Base-by-base conservation (phyloP, 208 protist species). In the Crithidia mellificae region DNA sequence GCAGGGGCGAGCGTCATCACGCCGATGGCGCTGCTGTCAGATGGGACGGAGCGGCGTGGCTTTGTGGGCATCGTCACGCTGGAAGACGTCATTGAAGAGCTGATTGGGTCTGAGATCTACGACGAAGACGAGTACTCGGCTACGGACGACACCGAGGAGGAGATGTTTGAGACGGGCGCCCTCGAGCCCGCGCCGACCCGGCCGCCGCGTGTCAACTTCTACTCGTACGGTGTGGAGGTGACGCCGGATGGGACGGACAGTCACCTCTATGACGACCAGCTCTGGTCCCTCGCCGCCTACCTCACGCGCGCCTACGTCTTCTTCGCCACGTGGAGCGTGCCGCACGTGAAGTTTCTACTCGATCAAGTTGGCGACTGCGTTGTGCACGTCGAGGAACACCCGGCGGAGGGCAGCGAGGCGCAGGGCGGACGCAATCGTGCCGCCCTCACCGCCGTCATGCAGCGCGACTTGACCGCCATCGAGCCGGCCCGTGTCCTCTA, bases 1-100 rank as follows among this genome's bases (percentile, higher is more conserved):
- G 32, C 44, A 2, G 50, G 20, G 14, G 52, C 69, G 20, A 29
- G 20, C 2, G 56, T 68, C 41, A 73, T 73, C 22, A 68, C 46
- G 3, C 66, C 73, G 27, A 57, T 63, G 41, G 49, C 67, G 44
- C 70, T 61, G 3, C 8, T 49, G 19, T 59, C 62, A 15, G 72
- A 74, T 8, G 52, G 55, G 11, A 61, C 51, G 29, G 24, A 65
- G 54, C 32, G 29, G 57, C 50, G 54, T 20, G 20, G 44, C 29
- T 65, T 64, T 30, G 24, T 68, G 17, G 89, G 89, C 32, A 83
- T 94, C 59, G 71, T 94, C 15, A 92, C 89, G 43, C 56, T 94
- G 36, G 89, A 94, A 63, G 89, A 94, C 63, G 76, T 91, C 39
- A 88, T 94, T 57, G 89, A 94, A 69, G 41, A 78, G 36, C 66